Evolutionary conservation across 2,329 filamentous ascomycete genomes (phyloP).

Genomic region (Fusarium coicis): DNA sequence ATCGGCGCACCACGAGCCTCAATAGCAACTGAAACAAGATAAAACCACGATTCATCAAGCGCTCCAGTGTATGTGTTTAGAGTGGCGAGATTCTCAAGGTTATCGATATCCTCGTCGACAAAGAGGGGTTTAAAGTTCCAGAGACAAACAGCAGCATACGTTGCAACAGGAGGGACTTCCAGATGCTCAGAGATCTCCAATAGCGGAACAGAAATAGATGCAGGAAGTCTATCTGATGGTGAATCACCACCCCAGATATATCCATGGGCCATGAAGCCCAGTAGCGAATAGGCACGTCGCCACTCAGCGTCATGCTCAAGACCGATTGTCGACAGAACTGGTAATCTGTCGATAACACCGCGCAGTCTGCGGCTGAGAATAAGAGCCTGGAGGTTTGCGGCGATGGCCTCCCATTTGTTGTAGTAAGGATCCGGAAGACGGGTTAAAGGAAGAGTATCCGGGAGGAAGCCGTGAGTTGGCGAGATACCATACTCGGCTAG

Average conservation of each 20-base stretch:
- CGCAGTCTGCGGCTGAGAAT: conserved; percentile 87
- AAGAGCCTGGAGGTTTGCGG: conserved; percentile 85
- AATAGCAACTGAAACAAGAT: conserved; percentile 93
- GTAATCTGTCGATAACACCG: conserved; percentile 80
- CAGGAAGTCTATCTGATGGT: conserved; percentile 82
- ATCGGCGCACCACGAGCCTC: conserved; percentile 90
- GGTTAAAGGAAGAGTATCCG: conserved; percentile 81
- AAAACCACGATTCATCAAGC: conserved; percentile 98
- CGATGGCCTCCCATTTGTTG: conserved; percentile 90
- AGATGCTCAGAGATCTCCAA: conserved; percentile 80
- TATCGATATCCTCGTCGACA: conserved; percentile 80
- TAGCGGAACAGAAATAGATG: conserved; percentile 84
- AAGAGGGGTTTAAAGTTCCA: conserved; percentile 99
- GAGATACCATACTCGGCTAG: conserved; percentile 85
- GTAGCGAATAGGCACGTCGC: conserved; percentile 89
- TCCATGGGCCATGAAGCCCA: conserved; percentile 91
- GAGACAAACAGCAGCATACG: conserved; percentile 89
- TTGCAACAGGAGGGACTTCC: conserved; percentile 91
- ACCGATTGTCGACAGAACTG: conserved; percentile 83
- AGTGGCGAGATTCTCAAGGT: conserved; percentile 87
- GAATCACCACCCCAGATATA: conserved; percentile 96
- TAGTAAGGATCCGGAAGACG: conserved; percentile 91
- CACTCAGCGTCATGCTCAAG: conserved; percentile 89
- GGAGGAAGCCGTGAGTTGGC: conserved; percentile 85
- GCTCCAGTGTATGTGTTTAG: conserved; percentile 93